Evolutionary conservation across 176 grass and related monocot genomes (phyloP), one percentile per base, ranked within the genome.

Genomic region (Avena atlantica): DNA sequence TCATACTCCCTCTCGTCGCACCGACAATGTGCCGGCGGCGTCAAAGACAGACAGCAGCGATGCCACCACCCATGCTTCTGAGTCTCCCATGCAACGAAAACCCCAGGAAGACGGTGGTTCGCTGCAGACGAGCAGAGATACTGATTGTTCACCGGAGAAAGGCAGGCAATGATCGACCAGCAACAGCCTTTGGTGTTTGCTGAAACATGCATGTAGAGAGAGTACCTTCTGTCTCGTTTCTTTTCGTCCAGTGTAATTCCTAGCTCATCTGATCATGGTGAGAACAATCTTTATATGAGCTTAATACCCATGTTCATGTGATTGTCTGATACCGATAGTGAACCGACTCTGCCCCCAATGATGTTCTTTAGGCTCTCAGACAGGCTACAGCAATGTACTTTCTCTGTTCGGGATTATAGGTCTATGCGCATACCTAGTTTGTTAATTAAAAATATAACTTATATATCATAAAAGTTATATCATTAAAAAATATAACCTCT

Each of bases 201-300:
- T 37, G 64, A 84, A 89, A 59, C 16, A 25, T 37, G 61, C 12
- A 53, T 70, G 83, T 71, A 86, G 73, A 52, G 2, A 34, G 4
- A 67, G 68, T 25, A 61, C 10, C 20, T 42, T 4, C 0, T 60
- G 10, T 61, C 49, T 76, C 15, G 12, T 68, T 87, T 76, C 20
- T 4, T 70, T 51, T 34, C 70, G 4, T 36, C 44, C 23, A 49
- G 37, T 61, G 68, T 85, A 62, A 70, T 70, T 69, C 29, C 13
- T 60, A 85, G 75, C 52, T 70, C 67, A 17, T 56, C 75, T 66
- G 34, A 37, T 50, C 56, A 36, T 9, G 66, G 49, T 74, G 89
- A 57, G 69, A 76, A 85, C 66, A 75, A 84, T 55, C 27, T 6
- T 64, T 9, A 1, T 48, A 58, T 75, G 8, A 80, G 27, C 50